phyloP scores from a whole-genome alignment of 768 basidiomycete genomes.

The Suillus variegatus region DNA sequence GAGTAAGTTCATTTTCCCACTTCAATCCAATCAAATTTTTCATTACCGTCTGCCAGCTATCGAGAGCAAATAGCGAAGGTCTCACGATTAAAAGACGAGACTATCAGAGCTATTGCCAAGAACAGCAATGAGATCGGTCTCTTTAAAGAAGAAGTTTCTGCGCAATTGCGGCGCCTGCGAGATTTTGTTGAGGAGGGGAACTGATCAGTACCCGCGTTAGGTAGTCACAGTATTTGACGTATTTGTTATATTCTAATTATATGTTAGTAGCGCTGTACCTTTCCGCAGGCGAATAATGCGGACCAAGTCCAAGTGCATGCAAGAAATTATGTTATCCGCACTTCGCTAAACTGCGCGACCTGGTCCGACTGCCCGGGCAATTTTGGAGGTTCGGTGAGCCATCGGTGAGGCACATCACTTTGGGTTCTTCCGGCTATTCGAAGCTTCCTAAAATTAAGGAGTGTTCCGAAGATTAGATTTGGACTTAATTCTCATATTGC shows the following conservation, averaged over 20 bases:
- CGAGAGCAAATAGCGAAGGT: conserved; percentile 80
- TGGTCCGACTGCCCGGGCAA: background rate
- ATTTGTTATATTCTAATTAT: background rate
- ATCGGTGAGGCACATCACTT: background rate
- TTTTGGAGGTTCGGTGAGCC: background rate
- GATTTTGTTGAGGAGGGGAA: conserved; percentile 63
- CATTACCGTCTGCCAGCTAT: conserved; percentile 48
- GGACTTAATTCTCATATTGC: background rate
- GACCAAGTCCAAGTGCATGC: background rate
- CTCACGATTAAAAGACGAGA: conserved; percentile 74
- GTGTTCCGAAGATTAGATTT: background rate
- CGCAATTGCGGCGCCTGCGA: conserved; percentile 65
- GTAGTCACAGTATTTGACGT: background rate
- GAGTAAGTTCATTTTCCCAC: conserved; percentile 46
- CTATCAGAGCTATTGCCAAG: conserved; percentile 78
- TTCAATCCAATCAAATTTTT: conserved; percentile 3
- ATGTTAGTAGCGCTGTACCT: background rate
- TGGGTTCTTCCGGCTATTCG: background rate
- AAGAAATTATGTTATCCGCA: background rate
- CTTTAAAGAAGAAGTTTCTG: conserved; percentile 79
- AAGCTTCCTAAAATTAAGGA: background rate
- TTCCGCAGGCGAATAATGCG: background rate
- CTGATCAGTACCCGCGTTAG: conserved; percentile 12
- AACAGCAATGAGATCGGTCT: conserved; percentile 81
- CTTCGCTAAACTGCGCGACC: background rate